A percentile compares a stretch with the other conserved stretches of the same genome.
Evolutionary conservation across 164 flowering plant species (phyloP).

Genomic region (Chimonanthus praecox): DNA sequence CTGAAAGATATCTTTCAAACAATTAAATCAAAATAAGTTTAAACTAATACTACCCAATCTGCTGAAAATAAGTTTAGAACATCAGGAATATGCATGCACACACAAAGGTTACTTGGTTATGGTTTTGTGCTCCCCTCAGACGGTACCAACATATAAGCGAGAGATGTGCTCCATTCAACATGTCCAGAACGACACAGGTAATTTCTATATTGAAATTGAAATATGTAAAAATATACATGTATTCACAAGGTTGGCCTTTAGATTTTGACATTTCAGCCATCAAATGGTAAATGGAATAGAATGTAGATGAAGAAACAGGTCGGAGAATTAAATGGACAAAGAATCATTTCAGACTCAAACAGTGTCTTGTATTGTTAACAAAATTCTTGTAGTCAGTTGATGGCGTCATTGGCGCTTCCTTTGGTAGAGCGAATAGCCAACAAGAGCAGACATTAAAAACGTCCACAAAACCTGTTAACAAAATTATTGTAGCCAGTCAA

Average conservation of each 20-base stretch:
- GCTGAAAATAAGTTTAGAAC: no score
- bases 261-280: not conserved
- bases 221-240: not conserved
- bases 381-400: slow-evolving; percentile 8
- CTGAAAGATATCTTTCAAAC: no score
- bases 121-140: no score
- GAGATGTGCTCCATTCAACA: no score
- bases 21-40: no score
- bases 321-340: not conserved
- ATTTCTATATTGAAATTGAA: not conserved
- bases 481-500: slow-evolving; percentile 7
- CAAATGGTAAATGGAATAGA: not conserved
- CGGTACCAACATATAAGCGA: no score
- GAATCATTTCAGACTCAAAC: not conserved
- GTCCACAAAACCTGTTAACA: slow-evolving; percentile 89
- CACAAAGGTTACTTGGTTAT: no score
- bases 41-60: no score
- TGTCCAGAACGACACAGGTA: no score
- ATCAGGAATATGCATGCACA: no score
- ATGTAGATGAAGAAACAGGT: not conserved
- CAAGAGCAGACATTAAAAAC: slow-evolving; percentile 89
- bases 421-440: slow-evolving; percentile 95
- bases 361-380: not conserved
- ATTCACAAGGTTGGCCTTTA: not conserved
- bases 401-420: slow-evolving; percentile 45